Evolutionary conservation across 805 yeast species (phyloP).

Genomic region (Torulaspora quercuum): DNA sequence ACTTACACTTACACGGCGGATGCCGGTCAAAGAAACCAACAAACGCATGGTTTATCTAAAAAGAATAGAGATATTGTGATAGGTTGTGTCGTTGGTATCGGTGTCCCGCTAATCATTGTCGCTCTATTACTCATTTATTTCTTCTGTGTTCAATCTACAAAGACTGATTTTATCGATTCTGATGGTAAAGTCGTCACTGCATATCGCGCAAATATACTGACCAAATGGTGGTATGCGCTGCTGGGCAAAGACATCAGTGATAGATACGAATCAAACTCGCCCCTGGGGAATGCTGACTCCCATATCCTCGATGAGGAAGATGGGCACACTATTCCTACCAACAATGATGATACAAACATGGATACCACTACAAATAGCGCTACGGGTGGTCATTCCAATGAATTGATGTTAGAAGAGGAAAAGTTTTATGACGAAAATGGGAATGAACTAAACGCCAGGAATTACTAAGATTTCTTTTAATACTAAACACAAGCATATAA

Average conservation of each 20-base stretch:
- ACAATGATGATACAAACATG: conserved; percentile 11
- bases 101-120: conserved; percentile 50
- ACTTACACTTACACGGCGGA: conserved; percentile 32
- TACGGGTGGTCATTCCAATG: conserved; percentile 13
- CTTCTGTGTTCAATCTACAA: conserved; percentile 31
- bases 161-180: conserved; percentile 36
- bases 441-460: conserved; percentile 20
- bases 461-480: conserved; percentile 14
- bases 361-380: conserved; percentile 14
- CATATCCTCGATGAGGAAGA: conserved; percentile 13
- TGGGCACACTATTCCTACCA: conserved; percentile 8
- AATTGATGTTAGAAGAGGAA: conserved; percentile 20
- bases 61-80: conserved; percentile 53
- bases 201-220: conserved; percentile 32
- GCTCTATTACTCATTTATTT: conserved; percentile 27
- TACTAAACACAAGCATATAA: conserved; percentile 1
- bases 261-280: conserved; percentile 25
- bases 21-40: conserved; percentile 8
- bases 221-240: conserved; percentile 31
- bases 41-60: conserved; percentile 43
- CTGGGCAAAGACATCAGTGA: conserved; percentile 31
- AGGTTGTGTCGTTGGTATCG: conserved; percentile 71
- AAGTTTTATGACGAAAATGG: conserved; percentile 19
- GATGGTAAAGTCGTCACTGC: conserved; percentile 39
- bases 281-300: conserved; percentile 18